phyloP scores from a whole-genome alignment of 2,329 filamentous ascomycete genomes.

The Apiospora koreana region DNA sequence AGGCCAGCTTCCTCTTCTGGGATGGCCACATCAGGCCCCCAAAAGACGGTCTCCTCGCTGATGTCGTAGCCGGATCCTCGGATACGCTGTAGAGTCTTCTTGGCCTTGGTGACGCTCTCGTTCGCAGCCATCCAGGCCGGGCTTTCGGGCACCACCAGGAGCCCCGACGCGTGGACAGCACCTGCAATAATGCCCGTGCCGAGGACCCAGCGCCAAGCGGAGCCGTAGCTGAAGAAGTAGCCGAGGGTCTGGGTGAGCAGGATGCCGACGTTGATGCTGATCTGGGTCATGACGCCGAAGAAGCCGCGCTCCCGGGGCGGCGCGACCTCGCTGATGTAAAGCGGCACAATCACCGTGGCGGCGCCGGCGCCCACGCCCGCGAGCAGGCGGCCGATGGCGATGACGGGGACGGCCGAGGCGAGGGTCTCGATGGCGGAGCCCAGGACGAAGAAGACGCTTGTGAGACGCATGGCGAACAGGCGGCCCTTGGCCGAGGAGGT shows the following conservation, averaged over 20 bases:
- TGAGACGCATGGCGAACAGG: slow-evolving; percentile 73
- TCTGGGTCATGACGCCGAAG: slow-evolving; percentile 84
- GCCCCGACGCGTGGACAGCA: slow-evolving; percentile 64
- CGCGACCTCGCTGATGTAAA: slow-evolving; percentile 92
- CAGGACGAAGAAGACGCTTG: slow-evolving; percentile 72
- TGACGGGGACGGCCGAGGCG: slow-evolving; percentile 63
- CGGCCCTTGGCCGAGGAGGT: slow-evolving; percentile 78
- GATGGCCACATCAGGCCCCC: slow-evolving; percentile 47
- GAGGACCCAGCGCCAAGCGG: slow-evolving; percentile 82
- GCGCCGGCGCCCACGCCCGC: slow-evolving; percentile 85
- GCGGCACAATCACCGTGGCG: slow-evolving; percentile 86
- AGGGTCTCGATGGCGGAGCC: slow-evolving; percentile 78
- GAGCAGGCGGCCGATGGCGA: slow-evolving; percentile 75
- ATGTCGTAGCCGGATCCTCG: slow-evolving; percentile 71
- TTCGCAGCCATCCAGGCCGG: slow-evolving; percentile 81
- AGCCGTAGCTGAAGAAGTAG: slow-evolving; percentile 80
- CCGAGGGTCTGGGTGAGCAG: slow-evolving; percentile 80
- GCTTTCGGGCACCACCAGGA: slow-evolving; percentile 82
- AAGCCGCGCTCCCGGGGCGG: slow-evolving; percentile 74
- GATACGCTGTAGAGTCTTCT: slow-evolving; percentile 70
- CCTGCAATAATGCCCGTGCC: slow-evolving; percentile 71
- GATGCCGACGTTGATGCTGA: slow-evolving; percentile 92
- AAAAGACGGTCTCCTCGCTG: slow-evolving; percentile 68
- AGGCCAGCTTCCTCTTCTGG: slow-evolving; percentile 60
- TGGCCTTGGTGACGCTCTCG: slow-evolving; percentile 62